A percentile compares a stretch with the other conserved stretches of the same genome.
phyloP scores from a whole-genome alignment of 768 basidiomycete species.

The Boletales sp. region DNA sequence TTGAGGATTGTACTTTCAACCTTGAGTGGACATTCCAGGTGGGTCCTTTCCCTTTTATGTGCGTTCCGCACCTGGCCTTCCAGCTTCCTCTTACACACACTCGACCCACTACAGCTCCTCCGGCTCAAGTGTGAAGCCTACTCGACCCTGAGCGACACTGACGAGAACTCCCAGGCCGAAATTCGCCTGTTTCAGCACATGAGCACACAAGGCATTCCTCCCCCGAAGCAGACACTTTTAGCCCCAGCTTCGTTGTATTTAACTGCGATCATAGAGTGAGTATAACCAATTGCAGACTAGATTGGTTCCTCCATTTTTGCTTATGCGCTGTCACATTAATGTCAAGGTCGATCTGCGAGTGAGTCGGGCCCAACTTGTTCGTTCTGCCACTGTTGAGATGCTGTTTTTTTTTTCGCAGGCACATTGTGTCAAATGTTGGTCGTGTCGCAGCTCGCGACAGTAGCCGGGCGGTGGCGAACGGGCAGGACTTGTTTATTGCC shows the following conservation, averaged over 20 bases:
- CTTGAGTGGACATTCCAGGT: constrained; percentile 79
- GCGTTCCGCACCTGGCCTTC: not conserved
- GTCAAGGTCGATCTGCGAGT: constrained; percentile 83
- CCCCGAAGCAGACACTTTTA: constrained; percentile 51
- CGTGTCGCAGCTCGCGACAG: constrained; percentile 85
- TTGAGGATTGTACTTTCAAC: constrained; percentile 61
- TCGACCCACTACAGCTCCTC: constrained; percentile 48
- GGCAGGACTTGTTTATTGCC: constrained; percentile 81
- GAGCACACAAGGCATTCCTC: constrained; percentile 47
- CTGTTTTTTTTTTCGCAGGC: constrained; percentile 44
- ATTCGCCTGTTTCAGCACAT: constrained; percentile 61
- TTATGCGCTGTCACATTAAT: constrained; percentile 22
- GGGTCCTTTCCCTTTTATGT: not conserved
- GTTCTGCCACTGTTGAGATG: not conserved
- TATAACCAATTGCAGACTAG: constrained; percentile 22
- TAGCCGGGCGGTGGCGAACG: constrained; percentile 67
- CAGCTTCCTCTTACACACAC: constrained; percentile 8
- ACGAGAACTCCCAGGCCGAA: constrained; percentile 70
- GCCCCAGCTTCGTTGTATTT: constrained; percentile 86
- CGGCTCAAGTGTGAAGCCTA: constrained; percentile 87
- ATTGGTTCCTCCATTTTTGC: constrained; percentile 15
- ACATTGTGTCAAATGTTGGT: constrained; percentile 79
- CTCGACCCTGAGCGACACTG: constrained; percentile 76
- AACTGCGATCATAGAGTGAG: constrained; percentile 91
- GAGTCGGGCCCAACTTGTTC: constrained; percentile 35